Evolutionary conservation across 257 asterid genomes (phyloP).

Genomic region (Lycium ferocissimum): DNA sequence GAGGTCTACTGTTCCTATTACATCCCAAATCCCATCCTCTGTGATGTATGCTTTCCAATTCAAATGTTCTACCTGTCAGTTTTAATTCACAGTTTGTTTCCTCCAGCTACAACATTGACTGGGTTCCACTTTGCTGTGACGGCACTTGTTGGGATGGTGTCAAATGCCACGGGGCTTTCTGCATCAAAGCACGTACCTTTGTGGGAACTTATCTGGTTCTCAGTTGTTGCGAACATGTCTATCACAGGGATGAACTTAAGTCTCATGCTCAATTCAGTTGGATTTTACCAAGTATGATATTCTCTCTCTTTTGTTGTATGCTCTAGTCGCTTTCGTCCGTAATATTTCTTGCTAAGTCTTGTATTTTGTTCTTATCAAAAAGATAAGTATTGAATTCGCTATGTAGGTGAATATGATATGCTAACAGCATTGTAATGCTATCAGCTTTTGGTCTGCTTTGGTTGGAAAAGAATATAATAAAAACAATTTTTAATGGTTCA

Average conservation of each 20-base stretch:
- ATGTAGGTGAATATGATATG: not conserved
- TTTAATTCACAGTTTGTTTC: conserved; percentile 26
- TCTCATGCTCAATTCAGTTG: conserved; percentile 99
- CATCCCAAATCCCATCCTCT: conserved; percentile 31
- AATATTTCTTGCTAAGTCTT: not conserved
- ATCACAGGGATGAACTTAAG: conserved; percentile 97
- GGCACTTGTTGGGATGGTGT: conserved; percentile 91
- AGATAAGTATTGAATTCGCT: not conserved
- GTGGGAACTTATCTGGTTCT: conserved; percentile 99
- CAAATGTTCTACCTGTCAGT: not conserved
- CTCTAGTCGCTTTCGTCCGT: not conserved
- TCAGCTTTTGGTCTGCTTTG: conserved; percentile 13
- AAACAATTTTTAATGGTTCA: not conserved
- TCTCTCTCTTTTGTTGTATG: conserved; percentile 6
- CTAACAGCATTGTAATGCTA: not conserved
- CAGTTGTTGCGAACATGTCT: conserved; percentile 89
- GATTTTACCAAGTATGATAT: conserved; percentile 87
- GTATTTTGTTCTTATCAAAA: not conserved
- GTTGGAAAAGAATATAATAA: not conserved
- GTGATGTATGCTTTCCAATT: not conserved
- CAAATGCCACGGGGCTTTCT: conserved; percentile 89
- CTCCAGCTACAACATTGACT: conserved; percentile 92
- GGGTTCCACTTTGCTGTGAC: conserved; percentile 97
- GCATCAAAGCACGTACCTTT: conserved; percentile 89
- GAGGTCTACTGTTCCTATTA: not conserved